A percentile compares a stretch with the other conserved stretches of the same genome.
phyloP scores from a whole-genome alignment of 2,329 filamentous ascomycete genomes.

The Verticillium isaacii region DNA sequence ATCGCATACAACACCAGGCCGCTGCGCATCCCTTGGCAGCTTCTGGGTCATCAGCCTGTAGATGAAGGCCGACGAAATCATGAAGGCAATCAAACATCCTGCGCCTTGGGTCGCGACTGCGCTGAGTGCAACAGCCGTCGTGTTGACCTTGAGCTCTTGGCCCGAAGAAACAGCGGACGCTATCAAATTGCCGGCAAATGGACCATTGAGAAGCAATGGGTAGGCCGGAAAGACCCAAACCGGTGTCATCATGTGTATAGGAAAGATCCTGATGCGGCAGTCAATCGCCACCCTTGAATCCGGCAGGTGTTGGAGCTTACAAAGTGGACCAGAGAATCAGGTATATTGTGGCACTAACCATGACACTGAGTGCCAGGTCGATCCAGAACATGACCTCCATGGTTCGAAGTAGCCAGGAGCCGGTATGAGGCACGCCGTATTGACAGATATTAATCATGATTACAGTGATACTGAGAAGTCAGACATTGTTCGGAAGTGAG shows the following conservation, averaged over 20 bases:
- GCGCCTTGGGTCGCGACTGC: constrained; percentile 49
- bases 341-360: constrained; percentile 67
- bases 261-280: constrained; percentile 34
- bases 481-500: constrained; percentile 28
- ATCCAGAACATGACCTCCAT: constrained; percentile 72
- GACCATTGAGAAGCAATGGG: constrained; percentile 70
- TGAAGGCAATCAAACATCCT: constrained; percentile 57
- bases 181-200: constrained; percentile 61
- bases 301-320: constrained; percentile 24
- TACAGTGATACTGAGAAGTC: constrained; percentile 58
- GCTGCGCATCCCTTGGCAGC: constrained; percentile 67
- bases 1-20: constrained; percentile 62
- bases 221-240: constrained; percentile 88
- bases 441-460: constrained; percentile 75
- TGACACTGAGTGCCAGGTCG: constrained; percentile 62
- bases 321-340: constrained; percentile 64
- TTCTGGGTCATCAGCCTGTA: constrained; percentile 88
- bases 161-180: constrained; percentile 26
- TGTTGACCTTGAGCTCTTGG: constrained; percentile 27
- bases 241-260: constrained; percentile 80
- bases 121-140: constrained; percentile 41
- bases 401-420: constrained; percentile 52
- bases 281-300: too few species aligned
- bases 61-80: constrained; percentile 80
- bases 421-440: constrained; percentile 62